These are phyloP conservation scores for Fomitopsis pinicola DNA, from an alignment of 1,284 basidiomycete species.

Conservation along the genomic window DNA sequence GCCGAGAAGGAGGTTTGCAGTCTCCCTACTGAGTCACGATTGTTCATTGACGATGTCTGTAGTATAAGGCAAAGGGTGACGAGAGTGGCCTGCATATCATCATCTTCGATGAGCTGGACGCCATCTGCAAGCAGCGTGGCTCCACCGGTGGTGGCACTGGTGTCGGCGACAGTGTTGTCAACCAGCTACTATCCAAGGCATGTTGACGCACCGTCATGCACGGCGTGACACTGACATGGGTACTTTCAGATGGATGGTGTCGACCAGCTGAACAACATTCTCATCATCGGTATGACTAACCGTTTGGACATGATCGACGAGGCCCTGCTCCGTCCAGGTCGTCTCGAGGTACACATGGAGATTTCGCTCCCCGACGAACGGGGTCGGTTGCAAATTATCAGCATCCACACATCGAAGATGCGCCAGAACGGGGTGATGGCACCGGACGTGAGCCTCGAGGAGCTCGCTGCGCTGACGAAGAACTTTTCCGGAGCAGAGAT, in stretches of 20 bases:
- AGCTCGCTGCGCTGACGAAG: constrained; percentile 87
- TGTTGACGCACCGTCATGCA: constrained; percentile 8
- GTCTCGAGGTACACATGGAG: constrained; percentile 99
- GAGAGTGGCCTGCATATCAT: constrained; percentile 99
- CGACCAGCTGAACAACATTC: constrained; percentile 98
- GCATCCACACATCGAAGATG: constrained; percentile 97
- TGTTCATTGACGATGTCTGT: neutral
- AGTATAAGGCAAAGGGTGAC: constrained; percentile 99
- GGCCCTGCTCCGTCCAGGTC: constrained; percentile 93
- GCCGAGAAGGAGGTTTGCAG: constrained; percentile 88
- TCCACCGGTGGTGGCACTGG: constrained; percentile 89
- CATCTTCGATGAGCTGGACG: constrained; percentile 99
- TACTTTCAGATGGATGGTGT: constrained; percentile 93
- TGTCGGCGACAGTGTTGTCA: constrained; percentile 97
- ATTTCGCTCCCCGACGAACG: constrained; percentile 95
- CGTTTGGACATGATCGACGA: constrained; percentile 99
- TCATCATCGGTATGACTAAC: constrained; percentile 99
- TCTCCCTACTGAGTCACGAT: neutral
- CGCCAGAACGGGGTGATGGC: constrained; percentile 90
- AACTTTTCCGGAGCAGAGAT: constrained; percentile 99
- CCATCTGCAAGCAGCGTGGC: constrained; percentile 98
- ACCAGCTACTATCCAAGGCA: constrained; percentile 96
- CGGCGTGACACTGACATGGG: neutral
- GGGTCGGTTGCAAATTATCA: constrained; percentile 91
- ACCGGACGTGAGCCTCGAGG: constrained; percentile 77